Evolutionary conservation across 2,329 filamentous ascomycete genomes (phyloP), one percentile per base, ranked within the genome.

Genomic region (Trichoderma sp.): DNA sequence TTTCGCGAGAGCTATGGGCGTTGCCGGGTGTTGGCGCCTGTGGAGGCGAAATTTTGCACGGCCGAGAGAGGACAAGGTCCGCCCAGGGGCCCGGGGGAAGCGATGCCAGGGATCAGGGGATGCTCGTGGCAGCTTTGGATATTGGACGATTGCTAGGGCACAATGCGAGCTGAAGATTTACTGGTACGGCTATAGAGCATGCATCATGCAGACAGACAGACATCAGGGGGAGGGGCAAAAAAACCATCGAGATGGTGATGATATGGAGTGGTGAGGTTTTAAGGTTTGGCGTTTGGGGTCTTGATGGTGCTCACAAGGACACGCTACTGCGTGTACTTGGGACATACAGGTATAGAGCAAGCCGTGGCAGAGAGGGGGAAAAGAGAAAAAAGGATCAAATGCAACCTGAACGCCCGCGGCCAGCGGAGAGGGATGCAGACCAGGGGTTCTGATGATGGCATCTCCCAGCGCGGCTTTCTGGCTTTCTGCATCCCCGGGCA

Each of bases 41-140:
- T 63, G 69, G 69, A 72, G 69, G 69, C 69, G 69, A 72, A 72
- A 72, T 72, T 72, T 72, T 31, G 59, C 27, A 33, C 45, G 69
- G 29, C 59, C 56, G 29, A 72, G 69, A 63, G n/a, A 18, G 69
- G 59, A 27, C 59, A 64, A 72, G 59, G 33, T 45, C 16, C 35
- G 56, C 62, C 68, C 59, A 41, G 69, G 69, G 60, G 31, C 35
- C 53, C 33, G 50, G 53, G 45, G 67, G 16, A 41, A 71, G 50
- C 24, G 31, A 71, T n/a, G 31, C 24, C 38, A 45, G 31, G 68
- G 68, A 71, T 71, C 56, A 62, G 31, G 33, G 64, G 38, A 66
- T 50, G 64, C 38, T 66, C 64, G 35, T 72, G 59, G 56, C 60
- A 45, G 38, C 31, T 41, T 45, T 29, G 29, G 27, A 69, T 64